phyloP scores from a whole-genome alignment of 257 asterid species.

The Solanum clarkiae region DNA sequence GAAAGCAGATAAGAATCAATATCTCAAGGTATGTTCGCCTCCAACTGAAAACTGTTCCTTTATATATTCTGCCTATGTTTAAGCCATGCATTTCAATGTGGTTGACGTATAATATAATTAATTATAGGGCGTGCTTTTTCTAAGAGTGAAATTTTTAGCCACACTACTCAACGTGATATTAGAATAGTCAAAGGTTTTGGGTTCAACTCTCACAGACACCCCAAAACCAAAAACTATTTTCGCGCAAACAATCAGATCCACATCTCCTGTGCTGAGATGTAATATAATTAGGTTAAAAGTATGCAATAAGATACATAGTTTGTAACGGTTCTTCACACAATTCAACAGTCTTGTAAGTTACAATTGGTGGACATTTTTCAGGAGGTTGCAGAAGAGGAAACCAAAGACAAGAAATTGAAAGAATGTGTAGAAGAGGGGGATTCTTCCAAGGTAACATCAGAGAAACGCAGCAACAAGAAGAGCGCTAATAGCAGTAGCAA shows the following conservation, averaged over 20 bases:
- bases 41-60: background rate
- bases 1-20: slow-evolving; percentile 34
- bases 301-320: background rate
- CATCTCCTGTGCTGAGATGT: background rate
- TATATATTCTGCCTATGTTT: background rate
- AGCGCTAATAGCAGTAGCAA: slow-evolving; percentile 12
- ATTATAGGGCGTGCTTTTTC: background rate
- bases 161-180: background rate
- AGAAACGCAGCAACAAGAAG: slow-evolving; percentile 32
- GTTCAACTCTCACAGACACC: background rate
- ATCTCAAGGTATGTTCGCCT: slow-evolving; percentile 25
- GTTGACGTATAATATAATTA: background rate
- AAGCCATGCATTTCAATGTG: background rate
- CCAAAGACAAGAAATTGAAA: slow-evolving; percentile 44
- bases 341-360: background rate
- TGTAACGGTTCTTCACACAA: background rate
- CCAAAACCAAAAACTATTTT: background rate
- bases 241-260: background rate
- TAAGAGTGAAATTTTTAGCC: background rate
- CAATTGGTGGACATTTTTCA: background rate
- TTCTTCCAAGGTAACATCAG: slow-evolving; percentile 41
- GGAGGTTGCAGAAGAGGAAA: slow-evolving; percentile 33
- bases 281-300: background rate
- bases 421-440: slow-evolving; percentile 28
- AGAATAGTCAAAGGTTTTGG: background rate